Evolutionary conservation across 805 yeast species (phyloP).

Genomic region (Spencermartinsiella europaea): DNA sequence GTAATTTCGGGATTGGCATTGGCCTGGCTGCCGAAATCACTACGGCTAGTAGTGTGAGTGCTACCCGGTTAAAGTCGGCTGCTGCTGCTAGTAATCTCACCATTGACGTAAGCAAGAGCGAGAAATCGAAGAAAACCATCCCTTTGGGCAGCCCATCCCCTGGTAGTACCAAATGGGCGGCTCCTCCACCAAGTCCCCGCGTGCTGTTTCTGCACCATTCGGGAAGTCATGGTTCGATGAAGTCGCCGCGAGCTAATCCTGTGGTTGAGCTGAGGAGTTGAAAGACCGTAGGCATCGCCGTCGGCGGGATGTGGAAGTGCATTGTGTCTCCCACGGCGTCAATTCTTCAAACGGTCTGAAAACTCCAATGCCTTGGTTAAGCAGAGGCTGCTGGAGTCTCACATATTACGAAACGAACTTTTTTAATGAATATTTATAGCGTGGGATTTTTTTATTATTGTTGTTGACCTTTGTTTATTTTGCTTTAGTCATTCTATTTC

Average conservation of each 20-base stretch:
- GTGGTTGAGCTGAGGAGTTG: background rate
- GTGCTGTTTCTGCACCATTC: background rate
- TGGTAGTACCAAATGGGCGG: background rate
- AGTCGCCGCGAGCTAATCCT: background rate
- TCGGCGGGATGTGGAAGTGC: too few relatives aligned
- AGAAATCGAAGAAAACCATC: too few relatives aligned
- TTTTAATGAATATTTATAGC: too few relatives aligned
- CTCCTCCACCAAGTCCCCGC: background rate
- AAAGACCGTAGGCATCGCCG: too few relatives aligned
- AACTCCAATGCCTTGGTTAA: too few relatives aligned
- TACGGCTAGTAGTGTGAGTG: background rate
- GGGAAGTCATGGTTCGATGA: background rate
- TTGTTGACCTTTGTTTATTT: too few relatives aligned
- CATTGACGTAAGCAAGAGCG: background rate
- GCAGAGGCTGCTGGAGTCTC: too few relatives aligned
- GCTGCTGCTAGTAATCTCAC: background rate
- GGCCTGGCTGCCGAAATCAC: background rate
- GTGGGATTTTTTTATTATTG: too few relatives aligned
- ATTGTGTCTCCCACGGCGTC: background rate
- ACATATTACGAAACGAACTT: too few relatives aligned
- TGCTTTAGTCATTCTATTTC: too few relatives aligned
- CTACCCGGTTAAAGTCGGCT: background rate
- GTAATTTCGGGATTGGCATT: background rate
- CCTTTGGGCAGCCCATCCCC: too few relatives aligned
- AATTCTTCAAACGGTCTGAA: too few relatives aligned